Base-by-base conservation (phyloP, 257 asterid species). In the Anisodus acutangulus region DNA sequence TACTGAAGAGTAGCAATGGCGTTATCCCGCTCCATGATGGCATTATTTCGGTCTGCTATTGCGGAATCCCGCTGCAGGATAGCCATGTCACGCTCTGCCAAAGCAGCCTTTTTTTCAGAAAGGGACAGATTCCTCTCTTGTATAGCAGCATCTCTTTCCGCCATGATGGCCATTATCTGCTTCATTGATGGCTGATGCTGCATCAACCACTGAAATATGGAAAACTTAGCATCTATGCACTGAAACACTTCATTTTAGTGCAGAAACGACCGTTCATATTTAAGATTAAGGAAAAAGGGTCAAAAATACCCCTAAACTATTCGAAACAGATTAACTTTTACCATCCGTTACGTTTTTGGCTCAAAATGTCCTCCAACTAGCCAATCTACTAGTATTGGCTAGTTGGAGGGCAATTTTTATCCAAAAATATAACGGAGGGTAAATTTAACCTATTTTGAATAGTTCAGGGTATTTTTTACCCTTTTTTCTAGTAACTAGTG, bases 181-280 rank as follows among this genome's bases (percentile, higher is more conserved):
- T 94, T 97, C 98, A 97, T 95, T 6, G 99, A 92, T 58, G 98
- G 98, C 87, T 95, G 98, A 82, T 95, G 98, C 87, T 93, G 98
- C 93, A 97, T 91, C 88, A 97, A 89, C 98, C 99, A 97, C 99
- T 97, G 93, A 63, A 83, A 71, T 47, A 83, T 58, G 84, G 82
- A 19, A 22, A 83, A 17, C 43, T 8, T 55, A 71, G 58, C 49
- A 37, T 31, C 35, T 58, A 17, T 76, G 81, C 51, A 5, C n/a
- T 16, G 62, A 74, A 43, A 47, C 16, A n/a, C 79, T 47, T 74
- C 54, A 74, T 74, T 47, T 47, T 54, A 4, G 57, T 6, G 31
- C 79, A 71, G 39, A 72, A 72, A 43, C 80, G 13, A 72, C 54
- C 5, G 58, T 53, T 11, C 58, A 53, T 53, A 53, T 53, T 31